These are phyloP conservation scores for Fusarium phyllophilum DNA, from an alignment of 2,329 filamentous ascomycete genomes.

Conservation along the genomic window DNA sequence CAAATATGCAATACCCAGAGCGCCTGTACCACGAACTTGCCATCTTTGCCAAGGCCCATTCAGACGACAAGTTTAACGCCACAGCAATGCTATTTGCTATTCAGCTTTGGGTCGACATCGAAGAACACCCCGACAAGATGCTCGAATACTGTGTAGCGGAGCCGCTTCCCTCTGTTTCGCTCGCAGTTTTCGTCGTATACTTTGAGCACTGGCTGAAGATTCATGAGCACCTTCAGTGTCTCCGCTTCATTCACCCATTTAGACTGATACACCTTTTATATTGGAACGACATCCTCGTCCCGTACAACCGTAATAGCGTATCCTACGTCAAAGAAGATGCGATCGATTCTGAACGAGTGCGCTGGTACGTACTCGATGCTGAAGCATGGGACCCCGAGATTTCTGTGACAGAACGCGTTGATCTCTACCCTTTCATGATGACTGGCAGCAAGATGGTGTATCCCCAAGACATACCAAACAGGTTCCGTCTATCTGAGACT, in stretches of 20 bases:
- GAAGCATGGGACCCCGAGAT: background rate
- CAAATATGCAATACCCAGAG: background rate
- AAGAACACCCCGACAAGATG: background rate
- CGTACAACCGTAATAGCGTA: too few relatives aligned
- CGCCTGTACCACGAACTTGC: background rate
- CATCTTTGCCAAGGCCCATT: background rate
- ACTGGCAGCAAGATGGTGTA: background rate
- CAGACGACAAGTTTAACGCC: background rate
- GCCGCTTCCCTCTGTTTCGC: background rate
- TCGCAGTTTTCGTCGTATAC: accelerated
- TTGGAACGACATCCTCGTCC: background rate
- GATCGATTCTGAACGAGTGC: background rate
- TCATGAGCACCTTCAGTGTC: background rate
- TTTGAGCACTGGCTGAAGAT: background rate
- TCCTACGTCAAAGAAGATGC: background rate
- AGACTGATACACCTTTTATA: background rate
- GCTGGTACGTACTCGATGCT: background rate
- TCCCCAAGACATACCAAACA: background rate
- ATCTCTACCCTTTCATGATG: background rate
- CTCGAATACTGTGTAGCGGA: background rate
- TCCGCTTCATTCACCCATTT: background rate
- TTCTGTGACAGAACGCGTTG: background rate
- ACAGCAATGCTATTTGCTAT: background rate
- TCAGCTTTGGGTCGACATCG: background rate
- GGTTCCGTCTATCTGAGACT: background rate